Evolutionary conservation across 2,329 filamentous ascomycete species (phyloP), one percentile per base, ranked within the genome.

Genomic region (Aspergillus vadensis): DNA sequence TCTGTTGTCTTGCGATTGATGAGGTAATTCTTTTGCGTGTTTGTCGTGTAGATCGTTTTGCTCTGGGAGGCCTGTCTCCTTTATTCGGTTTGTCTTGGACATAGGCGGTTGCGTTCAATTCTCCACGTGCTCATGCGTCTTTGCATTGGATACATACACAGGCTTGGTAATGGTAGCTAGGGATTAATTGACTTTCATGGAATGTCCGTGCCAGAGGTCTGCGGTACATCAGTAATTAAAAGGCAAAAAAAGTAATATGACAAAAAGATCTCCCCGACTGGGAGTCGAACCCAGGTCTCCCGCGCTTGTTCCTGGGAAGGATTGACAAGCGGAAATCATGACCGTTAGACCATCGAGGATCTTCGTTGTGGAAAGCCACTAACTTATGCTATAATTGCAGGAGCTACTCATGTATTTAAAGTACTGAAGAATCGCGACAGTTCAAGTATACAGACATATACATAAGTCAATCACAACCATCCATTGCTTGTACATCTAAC

Each of bases 261-360:
- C 44, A 55, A 55, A 21, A 39, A 47, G 2, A 44, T 44, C 53
- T 55, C 53, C 53, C 53, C 39, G 53, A 55, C 53, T 55, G 53
- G 53, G 53, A 55, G 53, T 55, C 53, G 53, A 55, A 55, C 53
- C 53, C 53, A 55, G 53, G 53, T 55, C 53, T 55, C 53, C 53
- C 53, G 53, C 53, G 53, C 53, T 55, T 55, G 53, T 55, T 55
- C 39, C 39, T 4, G 4, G 1, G 0, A 8, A 7, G 39, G 39
- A 55, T 44, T 55, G 53, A 55, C 53, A 55, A 55, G 53, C 53
- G 53, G 53, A 55, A 55, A 55, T 55, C 53, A 55, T 55, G 53
- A 55, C 53, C 53, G 53, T 55, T 55, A 55, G 53, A 55, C 53
- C 53, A 55, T 55, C 53, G 39, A 55, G 53, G 53, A 55, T 44